A percentile compares a stretch with the other conserved stretches of the same genome.
These are phyloP conservation scores for Metarhizium guizhouense DNA, from an alignment of 2,329 filamentous ascomycete genomes.

Conservation along the genomic window DNA sequence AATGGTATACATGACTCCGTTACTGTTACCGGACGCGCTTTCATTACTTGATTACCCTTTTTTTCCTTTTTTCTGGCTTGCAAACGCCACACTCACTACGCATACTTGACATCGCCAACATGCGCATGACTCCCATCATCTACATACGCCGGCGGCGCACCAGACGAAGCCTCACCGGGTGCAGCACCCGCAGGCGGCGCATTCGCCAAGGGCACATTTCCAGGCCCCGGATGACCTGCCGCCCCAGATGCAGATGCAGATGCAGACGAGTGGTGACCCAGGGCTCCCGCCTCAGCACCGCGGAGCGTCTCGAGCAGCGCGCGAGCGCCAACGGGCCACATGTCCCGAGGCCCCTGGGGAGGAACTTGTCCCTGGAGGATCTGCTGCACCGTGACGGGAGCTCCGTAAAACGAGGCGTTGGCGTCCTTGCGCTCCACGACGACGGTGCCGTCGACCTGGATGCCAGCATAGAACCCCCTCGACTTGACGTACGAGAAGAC, in stretches of 20 bases:
- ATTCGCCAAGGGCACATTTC: background rate
- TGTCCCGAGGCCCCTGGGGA: constrained; percentile 14
- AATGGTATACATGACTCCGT: too few species aligned
- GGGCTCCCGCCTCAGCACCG: constrained; percentile 21
- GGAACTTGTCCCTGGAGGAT: constrained; percentile 37
- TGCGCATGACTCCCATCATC: constrained; percentile 7
- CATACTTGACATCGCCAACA: constrained; percentile 6
- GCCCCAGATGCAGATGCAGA: background rate
- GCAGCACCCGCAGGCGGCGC: background rate
- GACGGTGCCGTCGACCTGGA: constrained; percentile 80
- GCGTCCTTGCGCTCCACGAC: constrained; percentile 81
- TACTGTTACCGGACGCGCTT: too few species aligned
- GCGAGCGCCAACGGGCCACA: constrained; percentile 25
- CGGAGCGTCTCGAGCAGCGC: constrained; percentile 20
- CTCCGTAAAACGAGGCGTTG: constrained; percentile 77
- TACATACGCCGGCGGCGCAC: constrained; percentile 3
- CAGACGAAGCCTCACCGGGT: background rate
- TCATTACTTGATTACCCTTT: too few species aligned
- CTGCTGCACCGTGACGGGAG: constrained; percentile 36
- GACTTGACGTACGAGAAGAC: constrained; percentile 74
- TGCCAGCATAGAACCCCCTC: constrained; percentile 77
- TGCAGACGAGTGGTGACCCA: background rate
- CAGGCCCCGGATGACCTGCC: background rate
- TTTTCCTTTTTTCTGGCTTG: too few species aligned
- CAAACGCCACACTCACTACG: background rate